Evolutionary conservation across 208 protist genomes (phyloP).

Genomic region (Acanthamoeba healyi): DNA sequence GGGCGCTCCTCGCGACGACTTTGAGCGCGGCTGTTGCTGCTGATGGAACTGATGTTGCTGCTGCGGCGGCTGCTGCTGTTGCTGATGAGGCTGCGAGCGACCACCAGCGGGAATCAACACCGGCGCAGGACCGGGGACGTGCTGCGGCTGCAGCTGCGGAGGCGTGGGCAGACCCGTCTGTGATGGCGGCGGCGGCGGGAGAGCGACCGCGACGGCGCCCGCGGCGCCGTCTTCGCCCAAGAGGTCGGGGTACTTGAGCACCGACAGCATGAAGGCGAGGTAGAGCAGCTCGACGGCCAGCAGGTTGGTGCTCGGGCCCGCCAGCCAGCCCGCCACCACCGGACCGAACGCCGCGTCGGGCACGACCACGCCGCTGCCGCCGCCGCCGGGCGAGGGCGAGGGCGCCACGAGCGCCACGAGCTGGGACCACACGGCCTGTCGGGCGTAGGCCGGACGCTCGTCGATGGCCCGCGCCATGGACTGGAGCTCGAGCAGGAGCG

Average conservation of each 20-base stretch:
- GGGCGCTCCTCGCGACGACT: too few species aligned
- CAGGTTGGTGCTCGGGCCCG: neutral
- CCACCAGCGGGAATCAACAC: neutral
- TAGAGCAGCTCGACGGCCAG: slow-evolving; percentile 43
- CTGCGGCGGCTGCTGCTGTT: neutral
- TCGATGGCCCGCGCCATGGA: slow-evolving; percentile 23
- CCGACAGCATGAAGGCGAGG: slow-evolving; percentile 46
- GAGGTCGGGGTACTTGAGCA: slow-evolving; percentile 42
- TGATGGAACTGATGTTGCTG: neutral
- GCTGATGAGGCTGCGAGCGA: neutral
- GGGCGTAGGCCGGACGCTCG: neutral
- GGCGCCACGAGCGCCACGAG: slow-evolving; percentile 6
- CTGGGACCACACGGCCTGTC: slow-evolving; percentile 20
- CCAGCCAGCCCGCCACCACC: slow-evolving; percentile 13
- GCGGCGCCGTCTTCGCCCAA: slow-evolving; percentile 4
- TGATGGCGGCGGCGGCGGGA: neutral
- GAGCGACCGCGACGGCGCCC: neutral
- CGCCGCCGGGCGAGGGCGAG: neutral
- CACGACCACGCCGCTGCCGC: neutral
- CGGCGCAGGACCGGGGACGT: neutral
- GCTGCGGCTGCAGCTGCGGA: neutral
- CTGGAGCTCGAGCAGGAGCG: slow-evolving; percentile 41
- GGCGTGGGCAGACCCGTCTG: too few species aligned
- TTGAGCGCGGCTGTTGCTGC: neutral
- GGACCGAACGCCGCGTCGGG: slow-evolving; percentile 2